Conservation (phyloP, 208 protist species). For the Leishmania turanica region DNA sequence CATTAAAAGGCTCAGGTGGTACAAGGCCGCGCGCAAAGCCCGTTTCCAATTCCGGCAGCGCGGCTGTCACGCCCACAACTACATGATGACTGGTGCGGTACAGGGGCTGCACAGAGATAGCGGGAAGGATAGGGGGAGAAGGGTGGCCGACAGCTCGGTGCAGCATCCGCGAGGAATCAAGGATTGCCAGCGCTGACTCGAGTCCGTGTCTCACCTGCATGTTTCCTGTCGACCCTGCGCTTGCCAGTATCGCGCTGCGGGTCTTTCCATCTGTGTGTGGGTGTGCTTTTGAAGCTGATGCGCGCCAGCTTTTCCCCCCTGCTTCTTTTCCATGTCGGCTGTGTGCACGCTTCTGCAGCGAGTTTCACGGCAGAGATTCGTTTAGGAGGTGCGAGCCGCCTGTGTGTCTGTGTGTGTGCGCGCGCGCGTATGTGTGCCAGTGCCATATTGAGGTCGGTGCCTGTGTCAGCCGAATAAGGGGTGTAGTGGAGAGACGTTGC, state of each 20-base stretch:
- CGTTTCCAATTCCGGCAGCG: neutral
- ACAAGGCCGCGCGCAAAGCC: neutral
- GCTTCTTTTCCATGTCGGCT: neutral
- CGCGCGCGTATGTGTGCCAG: neutral
- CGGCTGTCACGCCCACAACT: neutral
- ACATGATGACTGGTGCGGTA: neutral
- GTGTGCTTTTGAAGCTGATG: neutral
- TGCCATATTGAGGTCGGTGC: neutral
- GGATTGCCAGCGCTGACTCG: neutral
- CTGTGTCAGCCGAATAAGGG: neutral
- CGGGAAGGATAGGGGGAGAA: neutral
- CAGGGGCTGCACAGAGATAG: neutral
- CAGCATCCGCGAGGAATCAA: neutral
- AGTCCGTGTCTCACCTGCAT: neutral
- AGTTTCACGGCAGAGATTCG: neutral
- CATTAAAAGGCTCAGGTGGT: neutral
- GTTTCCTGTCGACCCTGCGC: neutral
- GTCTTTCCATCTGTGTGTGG: neutral
- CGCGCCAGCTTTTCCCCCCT: neutral
- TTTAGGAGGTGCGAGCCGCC: neutral
- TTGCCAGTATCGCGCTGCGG: neutral
- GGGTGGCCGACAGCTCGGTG: neutral
- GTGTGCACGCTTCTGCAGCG: neutral
- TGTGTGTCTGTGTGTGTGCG: neutral
- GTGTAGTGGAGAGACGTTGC: neutral